phyloP scores from a whole-genome alignment of 129 eudicot species.

The Mikania micrantha region DNA sequence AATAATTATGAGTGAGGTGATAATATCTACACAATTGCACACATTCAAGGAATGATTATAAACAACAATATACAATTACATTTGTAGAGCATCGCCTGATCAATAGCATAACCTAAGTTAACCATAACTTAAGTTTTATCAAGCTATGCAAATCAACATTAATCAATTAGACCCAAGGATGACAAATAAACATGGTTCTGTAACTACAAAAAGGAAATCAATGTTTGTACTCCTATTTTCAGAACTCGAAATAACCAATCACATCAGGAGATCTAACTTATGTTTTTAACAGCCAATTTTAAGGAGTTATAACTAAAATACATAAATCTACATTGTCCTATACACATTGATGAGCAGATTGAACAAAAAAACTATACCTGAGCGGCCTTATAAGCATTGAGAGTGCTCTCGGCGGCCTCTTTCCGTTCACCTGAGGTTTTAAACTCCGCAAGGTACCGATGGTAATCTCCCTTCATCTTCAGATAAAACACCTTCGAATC shows the following conservation, averaged over 20 bases:
- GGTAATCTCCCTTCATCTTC: constrained; percentile 83
- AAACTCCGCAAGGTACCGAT: constrained; percentile 77
- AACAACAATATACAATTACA: not conserved
- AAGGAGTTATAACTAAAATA: not conserved
- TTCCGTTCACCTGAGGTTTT: constrained; percentile 64
- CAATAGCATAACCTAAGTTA: not conserved
- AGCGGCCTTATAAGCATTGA: constrained; percentile 72
- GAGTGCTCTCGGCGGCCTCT: constrained; percentile 81
- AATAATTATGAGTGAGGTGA: not conserved
- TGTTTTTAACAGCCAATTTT: not conserved
- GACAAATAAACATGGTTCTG: not conserved
- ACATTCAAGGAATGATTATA: not conserved
- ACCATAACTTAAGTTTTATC: not conserved
- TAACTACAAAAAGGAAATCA: not conserved
- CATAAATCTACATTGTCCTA: not conserved
- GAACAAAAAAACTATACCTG: constrained; percentile 37
- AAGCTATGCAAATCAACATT: not conserved
- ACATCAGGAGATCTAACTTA: not conserved
- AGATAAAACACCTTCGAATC: constrained; percentile 72
- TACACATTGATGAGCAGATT: not conserved
- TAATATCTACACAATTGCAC: not conserved
- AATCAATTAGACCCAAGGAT: not conserved
- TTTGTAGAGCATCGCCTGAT: not conserved
- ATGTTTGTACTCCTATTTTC: not conserved
- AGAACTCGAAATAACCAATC: not conserved